Percentiles rank a stretch among this genome's conserved stretches.
phyloP scores from a whole-genome alignment of 1,284 basidiomycete species.

The Coniferiporia sulphurascens region DNA sequence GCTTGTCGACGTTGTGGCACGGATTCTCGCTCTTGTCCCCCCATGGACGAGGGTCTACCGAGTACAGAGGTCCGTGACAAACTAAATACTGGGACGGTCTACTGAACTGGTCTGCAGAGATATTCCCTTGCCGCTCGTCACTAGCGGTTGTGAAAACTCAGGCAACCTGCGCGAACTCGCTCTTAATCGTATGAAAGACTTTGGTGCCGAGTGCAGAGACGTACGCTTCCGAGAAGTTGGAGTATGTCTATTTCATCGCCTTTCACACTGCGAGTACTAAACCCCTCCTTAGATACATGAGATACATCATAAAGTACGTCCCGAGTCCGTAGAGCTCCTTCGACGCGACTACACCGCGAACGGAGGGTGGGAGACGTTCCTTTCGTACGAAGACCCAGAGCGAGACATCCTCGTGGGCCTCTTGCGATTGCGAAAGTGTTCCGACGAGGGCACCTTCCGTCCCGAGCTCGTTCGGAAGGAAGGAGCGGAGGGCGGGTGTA shows the following conservation, averaged over 20 bases:
- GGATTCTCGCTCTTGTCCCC: constrained; percentile 94
- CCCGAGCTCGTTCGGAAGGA: constrained; percentile 81
- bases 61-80: constrained; percentile 72
- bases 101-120: constrained; percentile 50
- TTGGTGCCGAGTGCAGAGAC: constrained; percentile 96
- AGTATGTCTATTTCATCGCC: constrained; percentile 50
- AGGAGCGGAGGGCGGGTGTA: constrained; percentile 73
- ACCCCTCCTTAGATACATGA: constrained; percentile 75
- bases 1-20: constrained; percentile 93
- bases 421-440: constrained; percentile 90
- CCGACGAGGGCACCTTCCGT: constrained; percentile 93
- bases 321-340: constrained; percentile 95
- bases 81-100: constrained; percentile 11
- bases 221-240: constrained; percentile 98
- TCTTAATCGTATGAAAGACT: constrained; percentile 97
- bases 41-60: constrained; percentile 99
- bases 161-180: constrained; percentile 97
- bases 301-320: constrained; percentile 96
- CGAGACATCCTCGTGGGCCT: constrained; percentile 95
- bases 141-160: constrained; percentile 95
- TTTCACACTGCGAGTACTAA: too few species aligned
- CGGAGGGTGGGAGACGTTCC: constrained; percentile 98
- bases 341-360: constrained; percentile 96
- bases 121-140: constrained; percentile 92
- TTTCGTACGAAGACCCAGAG: constrained; percentile 98